Evolutionary conservation across 306 rosid species (phyloP).

Genomic region (Malus sylvestris): DNA sequence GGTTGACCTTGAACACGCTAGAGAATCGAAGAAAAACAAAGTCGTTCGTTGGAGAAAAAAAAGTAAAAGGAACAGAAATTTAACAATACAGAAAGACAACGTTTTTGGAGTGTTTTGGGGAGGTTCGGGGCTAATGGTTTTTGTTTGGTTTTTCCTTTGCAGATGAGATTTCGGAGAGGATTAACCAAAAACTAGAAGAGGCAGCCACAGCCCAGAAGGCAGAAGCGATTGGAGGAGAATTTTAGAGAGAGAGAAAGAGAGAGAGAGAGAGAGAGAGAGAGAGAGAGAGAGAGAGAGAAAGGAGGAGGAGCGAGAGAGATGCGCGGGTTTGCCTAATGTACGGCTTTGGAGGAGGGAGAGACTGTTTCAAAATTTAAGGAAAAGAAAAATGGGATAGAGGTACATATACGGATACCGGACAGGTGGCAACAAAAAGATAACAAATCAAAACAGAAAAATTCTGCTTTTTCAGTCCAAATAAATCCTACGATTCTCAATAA

Average conservation of each 20-base stretch:
- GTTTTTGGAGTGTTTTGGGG: neutral
- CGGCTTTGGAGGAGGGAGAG: neutral
- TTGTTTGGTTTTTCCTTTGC: neutral
- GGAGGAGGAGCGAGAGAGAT: neutral
- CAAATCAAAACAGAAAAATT: neutral
- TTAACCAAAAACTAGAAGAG: neutral
- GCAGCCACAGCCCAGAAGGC: neutral
- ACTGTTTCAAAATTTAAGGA: neutral
- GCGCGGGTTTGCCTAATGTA: slow-evolving; percentile 5
- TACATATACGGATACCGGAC: neutral
- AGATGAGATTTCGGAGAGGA: neutral
- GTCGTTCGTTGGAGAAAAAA: slow-evolving; percentile 6
- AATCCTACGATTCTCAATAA: too few relatives aligned
- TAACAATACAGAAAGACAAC: neutral
- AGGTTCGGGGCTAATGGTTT: neutral
- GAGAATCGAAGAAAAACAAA: slow-evolving; percentile 9
- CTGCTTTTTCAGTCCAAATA: too few relatives aligned
- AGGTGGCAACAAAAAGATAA: neutral
- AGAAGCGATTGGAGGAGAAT: neutral
- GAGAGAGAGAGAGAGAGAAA: neutral
- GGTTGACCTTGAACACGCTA: slow-evolving; percentile 31
- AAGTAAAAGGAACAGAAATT: neutral
- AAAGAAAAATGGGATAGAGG: neutral
- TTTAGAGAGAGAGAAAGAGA: neutral
- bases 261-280: neutral